Evolutionary conservation across 1,139 yeast species (phyloP).

Genomic region (Blastobotrys proliferans): DNA sequence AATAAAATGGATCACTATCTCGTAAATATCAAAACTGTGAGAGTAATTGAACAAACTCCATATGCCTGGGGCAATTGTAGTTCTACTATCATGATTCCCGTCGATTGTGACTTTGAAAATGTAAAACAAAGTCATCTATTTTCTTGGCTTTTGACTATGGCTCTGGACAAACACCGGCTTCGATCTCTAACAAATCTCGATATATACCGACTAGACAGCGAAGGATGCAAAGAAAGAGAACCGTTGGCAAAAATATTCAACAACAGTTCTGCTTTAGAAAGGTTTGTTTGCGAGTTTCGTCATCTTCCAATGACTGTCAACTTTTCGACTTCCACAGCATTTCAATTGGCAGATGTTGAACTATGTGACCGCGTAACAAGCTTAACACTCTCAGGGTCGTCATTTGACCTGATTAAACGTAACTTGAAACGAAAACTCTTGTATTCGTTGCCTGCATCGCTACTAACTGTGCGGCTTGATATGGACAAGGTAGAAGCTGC

Average conservation of each 20-base stretch:
- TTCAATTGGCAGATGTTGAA: constrained; percentile 7
- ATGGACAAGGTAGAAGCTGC: constrained; percentile 7
- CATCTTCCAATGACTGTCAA: neutral
- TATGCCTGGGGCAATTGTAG: constrained; percentile 11
- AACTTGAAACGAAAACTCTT: constrained; percentile 4
- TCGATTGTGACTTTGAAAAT: constrained; percentile 2
- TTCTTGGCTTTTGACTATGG: constrained; percentile 11
- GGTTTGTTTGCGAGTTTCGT: constrained; percentile 3
- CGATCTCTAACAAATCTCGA: neutral
- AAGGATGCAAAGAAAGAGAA: constrained; percentile 3
- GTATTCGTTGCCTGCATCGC: neutral
- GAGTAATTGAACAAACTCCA: constrained; percentile 4
- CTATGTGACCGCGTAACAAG: constrained; percentile 5
- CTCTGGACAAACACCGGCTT: neutral
- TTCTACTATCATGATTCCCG: constrained; percentile 4
- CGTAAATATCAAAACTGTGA: neutral
- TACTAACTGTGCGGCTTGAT: constrained; percentile 4
- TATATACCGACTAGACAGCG: constrained; percentile 5
- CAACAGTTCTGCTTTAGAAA: constrained; percentile 6
- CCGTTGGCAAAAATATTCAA: constrained; percentile 2
- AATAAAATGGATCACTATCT: neutral
- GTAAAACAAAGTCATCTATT: constrained; percentile 8
- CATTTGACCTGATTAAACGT: constrained; percentile 4
- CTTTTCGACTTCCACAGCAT: constrained; percentile 3
- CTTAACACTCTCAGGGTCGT: neutral